A percentile compares a stretch with the other conserved stretches of the same genome.
Evolutionary conservation across 148 eudicot genomes (phyloP).

Genomic region (Heliamphora exappendiculata): DNA sequence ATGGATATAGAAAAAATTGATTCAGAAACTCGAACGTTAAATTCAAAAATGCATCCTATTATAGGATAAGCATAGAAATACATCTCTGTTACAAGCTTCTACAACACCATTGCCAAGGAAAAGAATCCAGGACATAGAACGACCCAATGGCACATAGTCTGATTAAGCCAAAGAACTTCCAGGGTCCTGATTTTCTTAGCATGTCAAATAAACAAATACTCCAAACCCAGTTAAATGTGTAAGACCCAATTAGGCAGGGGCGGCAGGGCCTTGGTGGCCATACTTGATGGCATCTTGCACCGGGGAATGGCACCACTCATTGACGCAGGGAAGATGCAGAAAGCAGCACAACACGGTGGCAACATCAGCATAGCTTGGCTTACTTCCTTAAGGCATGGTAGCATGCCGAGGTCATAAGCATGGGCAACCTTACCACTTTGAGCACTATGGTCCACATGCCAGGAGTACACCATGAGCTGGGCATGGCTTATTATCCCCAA

Average conservation of each 20-base stretch:
- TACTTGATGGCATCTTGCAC: background rate
- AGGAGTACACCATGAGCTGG: background rate
- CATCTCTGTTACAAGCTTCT: background rate
- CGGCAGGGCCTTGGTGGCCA: background rate
- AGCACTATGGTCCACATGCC: background rate
- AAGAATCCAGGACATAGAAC: background rate
- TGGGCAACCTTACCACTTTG: background rate
- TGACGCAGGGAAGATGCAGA: background rate
- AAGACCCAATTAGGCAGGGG: background rate
- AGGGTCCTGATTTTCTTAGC: background rate
- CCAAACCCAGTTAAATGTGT: background rate
- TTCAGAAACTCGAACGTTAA: background rate
- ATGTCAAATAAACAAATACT: background rate
- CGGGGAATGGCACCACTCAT: background rate
- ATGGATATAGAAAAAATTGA: background rate
- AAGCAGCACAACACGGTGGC: background rate
- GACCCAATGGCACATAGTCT: background rate
- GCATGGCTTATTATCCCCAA: background rate
- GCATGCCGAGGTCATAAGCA: too few species aligned
- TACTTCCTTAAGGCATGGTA: background rate
- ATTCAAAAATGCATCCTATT: background rate
- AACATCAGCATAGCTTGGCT: background rate
- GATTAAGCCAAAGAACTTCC: background rate
- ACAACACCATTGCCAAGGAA: background rate
- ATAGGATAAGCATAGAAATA: background rate